Conservation (phyloP, 441 rosid species). For the Adansonia madagascariensis region DNA sequence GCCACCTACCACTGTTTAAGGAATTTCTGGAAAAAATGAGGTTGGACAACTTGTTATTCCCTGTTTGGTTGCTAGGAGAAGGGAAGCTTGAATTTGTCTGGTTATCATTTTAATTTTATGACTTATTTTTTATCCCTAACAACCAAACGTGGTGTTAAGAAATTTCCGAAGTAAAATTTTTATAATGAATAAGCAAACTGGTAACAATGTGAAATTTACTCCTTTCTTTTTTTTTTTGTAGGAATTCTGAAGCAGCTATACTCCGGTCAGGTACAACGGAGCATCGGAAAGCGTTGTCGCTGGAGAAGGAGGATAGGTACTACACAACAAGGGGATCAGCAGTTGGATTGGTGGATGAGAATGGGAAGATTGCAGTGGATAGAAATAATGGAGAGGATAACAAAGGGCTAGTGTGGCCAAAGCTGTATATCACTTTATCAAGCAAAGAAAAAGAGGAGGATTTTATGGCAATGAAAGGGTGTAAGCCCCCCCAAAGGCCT, state of each 20-base stretch:
- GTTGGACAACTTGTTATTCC: background rate
- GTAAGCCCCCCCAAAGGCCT: conserved; percentile 77
- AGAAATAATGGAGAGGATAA: conserved; percentile 48
- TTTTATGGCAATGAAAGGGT: conserved; percentile 79
- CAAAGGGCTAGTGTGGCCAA: conserved; percentile 59
- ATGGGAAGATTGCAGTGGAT: conserved; percentile 51
- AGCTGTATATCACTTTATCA: conserved; percentile 55
- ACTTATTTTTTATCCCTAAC: background rate
- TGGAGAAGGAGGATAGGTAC: conserved; percentile 62
- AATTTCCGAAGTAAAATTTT: conserved; percentile 1
- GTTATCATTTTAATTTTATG: background rate
- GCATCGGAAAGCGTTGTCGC: conserved; percentile 46
- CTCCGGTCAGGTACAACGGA: conserved; percentile 40
- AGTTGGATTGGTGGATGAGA: conserved; percentile 47
- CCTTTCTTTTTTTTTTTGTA: conserved; percentile 28
- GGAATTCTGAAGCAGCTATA: conserved; percentile 54
- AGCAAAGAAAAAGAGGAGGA: conserved; percentile 80
- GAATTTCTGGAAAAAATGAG: conserved; percentile 8
- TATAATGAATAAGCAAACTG: background rate
- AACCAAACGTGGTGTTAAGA: background rate
- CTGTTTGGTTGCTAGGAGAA: conserved; percentile 34
- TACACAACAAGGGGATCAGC: conserved; percentile 61
- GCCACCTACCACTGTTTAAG: background rate
- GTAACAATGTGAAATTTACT: background rate
- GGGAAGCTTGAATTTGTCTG: background rate